Base-by-base conservation (phyloP, 2,329 filamentous ascomycete species). In the Aaosphaeria arxii region DNA sequence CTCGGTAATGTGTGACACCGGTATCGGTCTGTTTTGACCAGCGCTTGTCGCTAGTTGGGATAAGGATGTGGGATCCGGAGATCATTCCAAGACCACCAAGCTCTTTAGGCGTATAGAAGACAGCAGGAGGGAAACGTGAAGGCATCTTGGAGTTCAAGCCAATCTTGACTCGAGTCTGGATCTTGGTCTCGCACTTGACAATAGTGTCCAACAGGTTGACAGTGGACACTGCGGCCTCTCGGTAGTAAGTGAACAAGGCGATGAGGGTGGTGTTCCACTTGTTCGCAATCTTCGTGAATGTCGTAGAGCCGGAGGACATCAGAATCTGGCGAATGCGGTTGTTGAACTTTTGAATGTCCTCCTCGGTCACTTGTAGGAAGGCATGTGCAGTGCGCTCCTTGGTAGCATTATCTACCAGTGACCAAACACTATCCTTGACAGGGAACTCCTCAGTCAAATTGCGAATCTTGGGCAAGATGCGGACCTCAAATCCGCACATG, bases 231-330 rank as follows among this genome's bases (percentile, higher is more conserved):
- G 94, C 94, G 42, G 94, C 94, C 69, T 99, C 94, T 69, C 94
- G 89, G 68, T 99, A 99, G 73, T 99, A 99, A 0, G 94, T 97
- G 74, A 99, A 99, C 29, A 99, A 81, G 1, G 94, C 91, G 63
- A 99, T 99, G 57, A 99, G 74, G 1, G 90, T 94, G 0, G 94
- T 99, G 73, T 99, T 99, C 94, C 95, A 99, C 75, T 99, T 99
- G 75, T 99, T 99, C 42, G 95, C 94, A 64, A 99, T 99, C 81
- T 99, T 99, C 41, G 94, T 99, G 74, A 99, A 99, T 0, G 94
- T 99, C 0, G 94, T 99, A 5, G 90, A 96, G n/a, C 94, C 95
- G 49, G 94, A 97, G 7, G 92, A 97, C 94, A 99, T 99, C 48
- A 99, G 80, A 67, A 99, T 99, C 66, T 99, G 94, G 50, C 94